Base-by-base conservation (phyloP, 805 yeast genomes). In the Vanderwaltozyma verrucispora region DNA sequence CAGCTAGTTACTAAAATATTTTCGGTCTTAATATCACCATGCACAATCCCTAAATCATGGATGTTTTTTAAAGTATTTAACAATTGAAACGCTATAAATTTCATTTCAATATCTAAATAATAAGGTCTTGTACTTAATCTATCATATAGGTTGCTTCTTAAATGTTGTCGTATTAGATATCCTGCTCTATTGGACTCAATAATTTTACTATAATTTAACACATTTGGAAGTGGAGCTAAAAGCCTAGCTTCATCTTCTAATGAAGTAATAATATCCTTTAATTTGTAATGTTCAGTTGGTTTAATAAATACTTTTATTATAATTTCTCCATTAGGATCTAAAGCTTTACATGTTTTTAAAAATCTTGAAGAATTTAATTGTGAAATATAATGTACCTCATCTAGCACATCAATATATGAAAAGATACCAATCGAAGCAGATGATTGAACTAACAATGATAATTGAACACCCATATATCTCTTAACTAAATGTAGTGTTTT, bases 391-490 rank as follows among this genome's bases (percentile, higher is more conserved):
- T 84, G 89, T 28, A 82, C 68, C 42, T 77, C 76, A 18, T 76
- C 77, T 10, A 89, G 66, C 30, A 83, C 85, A 50, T 87, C 87
- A 21, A 89, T 74, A 48, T 88, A 89, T 1, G 96, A 88, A 17
- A 89, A 86, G 2, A 87, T 70, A 6, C 94, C 95, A 50, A 89
- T 84, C 1, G 96, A 84, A 3, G 94, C 87, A 1, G 95, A 86
- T 3, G 94, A 77, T 11, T 95, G 96, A 9, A 95, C 84, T 55
- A 86, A 63, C 25, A 84, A 66, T 2, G 96, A 88, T 42, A 89
- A 64, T 54, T 82, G 83, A 12, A 84, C 85, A 13, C 96, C 96
- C 96, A 88, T 87, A n/a, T n/a, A n/a, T n/a, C n/a, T n/a, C n/a
- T n/a, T n/a, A n/a, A n/a, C n/a, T n/a, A n/a, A n/a, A n/a, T n/a